phyloP scores from a whole-genome alignment of 208 protist genomes.

The Crithidia acanthocephali region DNA sequence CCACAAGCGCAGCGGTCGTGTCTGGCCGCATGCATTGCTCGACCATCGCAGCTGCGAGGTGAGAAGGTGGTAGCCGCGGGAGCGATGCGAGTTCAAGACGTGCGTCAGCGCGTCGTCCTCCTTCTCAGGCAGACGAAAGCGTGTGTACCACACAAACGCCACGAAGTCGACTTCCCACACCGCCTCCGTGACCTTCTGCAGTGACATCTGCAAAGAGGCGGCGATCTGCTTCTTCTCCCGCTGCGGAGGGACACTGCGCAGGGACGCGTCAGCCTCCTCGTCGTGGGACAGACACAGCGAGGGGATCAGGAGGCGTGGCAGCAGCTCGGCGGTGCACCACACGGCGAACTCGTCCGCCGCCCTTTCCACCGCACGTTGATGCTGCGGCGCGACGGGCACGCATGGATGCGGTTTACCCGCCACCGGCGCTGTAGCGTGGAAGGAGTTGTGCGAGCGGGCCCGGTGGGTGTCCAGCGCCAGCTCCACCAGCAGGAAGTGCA shows the following conservation, averaged over 20 bases:
- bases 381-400: neutral
- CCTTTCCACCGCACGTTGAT: neutral
- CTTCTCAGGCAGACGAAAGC: neutral
- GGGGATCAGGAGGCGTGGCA: slow-evolving; percentile 7
- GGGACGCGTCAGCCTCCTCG: neutral
- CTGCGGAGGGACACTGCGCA: neutral
- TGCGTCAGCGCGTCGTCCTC: neutral
- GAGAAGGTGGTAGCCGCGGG: slow-evolving; percentile 19
- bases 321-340: slow-evolving; percentile 15
- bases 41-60: slow-evolving; percentile 22
- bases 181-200: slow-evolving; percentile 3
- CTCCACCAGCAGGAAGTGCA: slow-evolving; percentile 52
- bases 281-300: slow-evolving; percentile 17
- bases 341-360: slow-evolving; percentile 18
- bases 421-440: neutral
- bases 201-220: neutral
- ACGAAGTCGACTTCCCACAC: slow-evolving; percentile 28
- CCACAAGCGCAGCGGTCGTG: slow-evolving; percentile 22
- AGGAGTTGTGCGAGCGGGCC: neutral
- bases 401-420: neutral
- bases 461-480: slow-evolving; percentile 51
- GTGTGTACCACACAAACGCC: slow-evolving; percentile 17
- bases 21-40: neutral
- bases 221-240: neutral
- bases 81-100: neutral